phyloP scores from a whole-genome alignment of 305 asterid genomes.

The Ilex paraguariensis region DNA sequence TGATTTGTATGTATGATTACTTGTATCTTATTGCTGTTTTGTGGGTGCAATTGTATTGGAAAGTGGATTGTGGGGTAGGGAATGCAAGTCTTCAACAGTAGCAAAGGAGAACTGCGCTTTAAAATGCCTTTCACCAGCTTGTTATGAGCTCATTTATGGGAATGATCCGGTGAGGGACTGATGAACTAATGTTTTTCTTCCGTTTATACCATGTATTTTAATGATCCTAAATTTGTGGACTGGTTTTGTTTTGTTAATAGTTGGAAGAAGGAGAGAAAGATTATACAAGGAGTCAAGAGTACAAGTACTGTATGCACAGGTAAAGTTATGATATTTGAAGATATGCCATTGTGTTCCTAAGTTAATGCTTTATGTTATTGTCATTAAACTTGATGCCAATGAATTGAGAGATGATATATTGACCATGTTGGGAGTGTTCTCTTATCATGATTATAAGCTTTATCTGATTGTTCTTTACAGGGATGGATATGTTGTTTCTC shows the following conservation, averaged over 20 bases:
- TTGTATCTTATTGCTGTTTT: constrained; percentile 6
- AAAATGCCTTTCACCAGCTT: constrained; percentile 70
- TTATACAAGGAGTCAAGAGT: constrained; percentile 65
- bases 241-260: constrained; percentile 32
- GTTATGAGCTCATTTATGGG: constrained; percentile 74
- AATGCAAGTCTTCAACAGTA: constrained; percentile 57
- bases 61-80: constrained; percentile 88
- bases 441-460: too few species aligned
- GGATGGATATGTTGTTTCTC: too few species aligned
- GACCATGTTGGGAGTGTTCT: too few species aligned
- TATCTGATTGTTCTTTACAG: too few species aligned
- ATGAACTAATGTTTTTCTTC: not conserved
- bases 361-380: too few species aligned
- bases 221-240: constrained; percentile 10
- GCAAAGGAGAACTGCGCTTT: constrained; percentile 88
- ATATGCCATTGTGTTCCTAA: too few species aligned
- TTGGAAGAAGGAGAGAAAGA: constrained; percentile 98
- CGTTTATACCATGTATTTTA: constrained; percentile 3
- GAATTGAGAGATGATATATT: too few species aligned
- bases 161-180: constrained; percentile 76
- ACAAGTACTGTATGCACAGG: constrained; percentile 95
- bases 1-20: not conserved
- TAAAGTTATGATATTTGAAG: constrained; percentile 17
- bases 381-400: too few species aligned
- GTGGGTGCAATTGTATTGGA: constrained; percentile 14